phyloP scores from a whole-genome alignment of 108 stramenopile species.

The Skeletonema menzelii region DNA sequence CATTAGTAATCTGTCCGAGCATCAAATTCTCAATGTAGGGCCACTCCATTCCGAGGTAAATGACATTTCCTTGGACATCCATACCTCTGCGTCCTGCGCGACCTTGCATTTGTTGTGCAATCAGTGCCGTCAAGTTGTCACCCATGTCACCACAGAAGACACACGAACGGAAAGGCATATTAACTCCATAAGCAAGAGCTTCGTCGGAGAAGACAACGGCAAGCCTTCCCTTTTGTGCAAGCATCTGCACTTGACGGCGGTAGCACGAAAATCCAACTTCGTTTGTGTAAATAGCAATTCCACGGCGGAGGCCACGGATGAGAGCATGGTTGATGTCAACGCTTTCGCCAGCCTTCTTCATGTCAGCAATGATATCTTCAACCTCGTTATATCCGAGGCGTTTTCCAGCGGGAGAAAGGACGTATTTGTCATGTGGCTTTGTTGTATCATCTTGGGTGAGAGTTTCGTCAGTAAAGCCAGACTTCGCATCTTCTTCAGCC shows the following conservation, averaged over 20 bases:
- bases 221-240: conserved; percentile 97
- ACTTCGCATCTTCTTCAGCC: conserved; percentile 92
- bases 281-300: conserved; percentile 98
- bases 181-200: conserved; percentile 98
- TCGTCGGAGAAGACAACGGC: conserved; percentile 98
- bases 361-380: conserved; percentile 92
- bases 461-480: conserved; percentile 84
- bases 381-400: conserved; percentile 93
- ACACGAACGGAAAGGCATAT: conserved; percentile 99
- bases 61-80: conserved; percentile 98
- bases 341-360: conserved; percentile 91
- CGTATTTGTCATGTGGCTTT: conserved; percentile 96
- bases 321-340: conserved; percentile 93
- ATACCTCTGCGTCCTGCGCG: conserved; percentile 98
- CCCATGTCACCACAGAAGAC: conserved; percentile 98
- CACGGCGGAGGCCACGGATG: conserved; percentile 96
- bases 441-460: conserved; percentile 92
- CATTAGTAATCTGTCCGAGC: conserved; percentile 95
- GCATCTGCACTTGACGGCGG: conserved; percentile 95
- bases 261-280: conserved; percentile 97
- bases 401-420: conserved; percentile 88
- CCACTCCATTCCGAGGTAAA: conserved; percentile 98
- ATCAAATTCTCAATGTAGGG: conserved; percentile 96
- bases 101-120: conserved; percentile 99
- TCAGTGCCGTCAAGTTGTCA: conserved; percentile 87